Percentiles rank a stretch among this genome's conserved stretches.
Conservation (phyloP, 2,329 filamentous ascomycete species). For the Graphium sp. region DNA sequence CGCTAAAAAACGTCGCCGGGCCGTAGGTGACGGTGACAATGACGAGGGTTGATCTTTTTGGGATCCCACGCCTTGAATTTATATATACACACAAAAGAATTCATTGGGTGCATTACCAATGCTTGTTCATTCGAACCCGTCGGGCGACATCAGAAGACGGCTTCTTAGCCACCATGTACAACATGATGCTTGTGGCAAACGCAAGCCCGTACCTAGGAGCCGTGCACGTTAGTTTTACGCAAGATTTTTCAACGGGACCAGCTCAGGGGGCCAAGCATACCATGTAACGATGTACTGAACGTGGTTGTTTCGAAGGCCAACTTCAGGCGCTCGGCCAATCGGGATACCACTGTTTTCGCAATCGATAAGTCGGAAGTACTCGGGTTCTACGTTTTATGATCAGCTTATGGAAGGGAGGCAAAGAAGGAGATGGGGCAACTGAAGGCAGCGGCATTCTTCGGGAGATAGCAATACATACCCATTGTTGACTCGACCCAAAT, state of each 20-base stretch:
- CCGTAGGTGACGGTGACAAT: slow-evolving; percentile 13
- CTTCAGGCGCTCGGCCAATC: slow-evolving; percentile 73
- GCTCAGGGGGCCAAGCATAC: slow-evolving; percentile 32
- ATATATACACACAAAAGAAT: not conserved
- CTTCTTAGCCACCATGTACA: slow-evolving; percentile 89
- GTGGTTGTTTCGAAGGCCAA: slow-evolving; percentile 92
- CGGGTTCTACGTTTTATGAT: slow-evolving; percentile 41
- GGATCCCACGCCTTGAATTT: not conserved
- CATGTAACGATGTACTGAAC: slow-evolving; percentile 98
- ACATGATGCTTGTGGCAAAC: slow-evolving; percentile 79
- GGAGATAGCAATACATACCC: slow-evolving; percentile 37
- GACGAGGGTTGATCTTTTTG: slow-evolving; percentile 8
- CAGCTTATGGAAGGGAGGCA: slow-evolving; percentile 4
- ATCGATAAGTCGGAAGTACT: slow-evolving; percentile 60
- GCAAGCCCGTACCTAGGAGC: slow-evolving; percentile 63
- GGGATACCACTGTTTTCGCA: slow-evolving; percentile 70
- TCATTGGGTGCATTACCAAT: slow-evolving; percentile 37
- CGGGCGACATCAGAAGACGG: slow-evolving; percentile 57
- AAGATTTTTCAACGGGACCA: not conserved
- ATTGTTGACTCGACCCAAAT: slow-evolving; percentile 96
- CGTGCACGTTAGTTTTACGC: not conserved
- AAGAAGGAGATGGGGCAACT: slow-evolving; percentile 1
- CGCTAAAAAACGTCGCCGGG: slow-evolving; percentile 23
- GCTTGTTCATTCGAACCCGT: slow-evolving; percentile 59
- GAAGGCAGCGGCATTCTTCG: not conserved